These are phyloP conservation scores for Venturia carpophila DNA, from an alignment of 2,329 filamentous ascomycete species.

Conservation along the genomic window DNA sequence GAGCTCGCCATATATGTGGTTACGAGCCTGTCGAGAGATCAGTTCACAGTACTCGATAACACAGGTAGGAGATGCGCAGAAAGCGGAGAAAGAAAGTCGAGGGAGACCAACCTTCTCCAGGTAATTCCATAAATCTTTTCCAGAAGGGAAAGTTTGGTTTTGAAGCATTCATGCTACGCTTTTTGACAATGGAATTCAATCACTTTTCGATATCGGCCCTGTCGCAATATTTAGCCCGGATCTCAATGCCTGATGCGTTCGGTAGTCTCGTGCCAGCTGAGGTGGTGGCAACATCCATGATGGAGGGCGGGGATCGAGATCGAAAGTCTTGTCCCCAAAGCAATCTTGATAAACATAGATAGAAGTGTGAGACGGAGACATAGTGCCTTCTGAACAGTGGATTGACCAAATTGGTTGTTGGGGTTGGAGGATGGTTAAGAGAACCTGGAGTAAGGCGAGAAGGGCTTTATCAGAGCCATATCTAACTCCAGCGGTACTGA, in stretches of 20 bases:
- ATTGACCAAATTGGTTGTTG: not conserved
- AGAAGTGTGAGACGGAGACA: too few species aligned
- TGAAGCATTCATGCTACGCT: not conserved
- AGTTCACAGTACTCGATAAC: not conserved
- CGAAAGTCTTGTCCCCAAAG: too few species aligned
- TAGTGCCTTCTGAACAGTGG: too few species aligned
- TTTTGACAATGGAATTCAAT: not conserved
- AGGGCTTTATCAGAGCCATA: too few species aligned
- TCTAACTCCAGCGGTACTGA: too few species aligned
- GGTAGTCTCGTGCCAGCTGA: not conserved
- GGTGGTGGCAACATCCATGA: not conserved
- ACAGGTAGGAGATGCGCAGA: not conserved
- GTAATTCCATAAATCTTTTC: not conserved
- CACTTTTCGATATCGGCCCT: not conserved
- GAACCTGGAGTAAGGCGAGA: not conserved
- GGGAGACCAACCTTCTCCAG: not conserved
- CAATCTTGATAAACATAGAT: too few species aligned
- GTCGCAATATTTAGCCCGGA: not conserved
- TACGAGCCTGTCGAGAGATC: not conserved
- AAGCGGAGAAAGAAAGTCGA: not conserved
- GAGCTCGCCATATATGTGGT: constrained; percentile 11
- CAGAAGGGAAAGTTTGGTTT: not conserved
- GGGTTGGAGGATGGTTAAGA: not conserved
- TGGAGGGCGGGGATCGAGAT: not conserved
- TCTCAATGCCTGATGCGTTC: not conserved